A percentile compares a stretch with the other conserved stretches of the same genome.
Conservation (phyloP, 2,329 filamentous ascomycete genomes). For the Domatiomyces globalis region DNA sequence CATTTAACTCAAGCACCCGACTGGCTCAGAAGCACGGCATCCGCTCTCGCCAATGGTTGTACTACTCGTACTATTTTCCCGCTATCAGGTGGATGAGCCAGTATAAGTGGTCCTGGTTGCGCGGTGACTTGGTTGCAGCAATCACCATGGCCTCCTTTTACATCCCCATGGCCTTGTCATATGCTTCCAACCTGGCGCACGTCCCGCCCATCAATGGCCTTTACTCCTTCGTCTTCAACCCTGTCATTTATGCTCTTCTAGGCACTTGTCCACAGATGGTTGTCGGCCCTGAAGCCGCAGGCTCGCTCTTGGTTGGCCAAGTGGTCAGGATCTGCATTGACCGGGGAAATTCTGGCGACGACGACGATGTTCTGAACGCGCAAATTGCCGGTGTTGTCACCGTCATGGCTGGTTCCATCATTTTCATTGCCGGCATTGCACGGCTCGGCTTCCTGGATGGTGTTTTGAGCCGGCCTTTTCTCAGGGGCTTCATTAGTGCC, state of each 20-base stretch:
- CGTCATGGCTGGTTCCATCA: slow-evolving; percentile 73
- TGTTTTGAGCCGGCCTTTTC: slow-evolving; percentile 79
- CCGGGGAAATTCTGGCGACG: slow-evolving; percentile 47
- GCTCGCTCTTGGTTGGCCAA: slow-evolving; percentile 75
- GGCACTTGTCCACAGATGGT: slow-evolving; percentile 89
- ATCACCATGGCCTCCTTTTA: slow-evolving; percentile 98
- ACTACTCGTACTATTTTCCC: slow-evolving; percentile 84
- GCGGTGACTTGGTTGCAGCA: slow-evolving; percentile 75
- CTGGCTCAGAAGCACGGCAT: slow-evolving; percentile 61
- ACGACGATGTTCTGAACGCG: slow-evolving; percentile 59
- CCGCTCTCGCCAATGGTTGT: slow-evolving; percentile 63
- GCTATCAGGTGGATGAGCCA: slow-evolving; percentile 80
- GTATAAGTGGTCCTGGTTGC: slow-evolving; percentile 68
- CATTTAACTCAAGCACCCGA: slow-evolving; percentile 55
- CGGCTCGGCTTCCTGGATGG: slow-evolving; percentile 87
- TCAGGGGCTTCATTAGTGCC: slow-evolving; percentile 90
- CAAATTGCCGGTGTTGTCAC: slow-evolving; percentile 78
- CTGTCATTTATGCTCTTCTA: slow-evolving; percentile 76
- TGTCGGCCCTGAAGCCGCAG: slow-evolving; percentile 86
- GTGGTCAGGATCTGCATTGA: slow-evolving; percentile 69
- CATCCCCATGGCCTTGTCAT: slow-evolving; percentile 88
- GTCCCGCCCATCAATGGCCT: slow-evolving; percentile 86
- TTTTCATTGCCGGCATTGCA: slow-evolving; percentile 72
- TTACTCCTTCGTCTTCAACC: slow-evolving; percentile 87
- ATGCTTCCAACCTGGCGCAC: slow-evolving; percentile 82